Evolutionary conservation across 306 rosid species (phyloP), one percentile per base, ranked within the genome.

Genomic region (Trifolium subterraneum): DNA sequence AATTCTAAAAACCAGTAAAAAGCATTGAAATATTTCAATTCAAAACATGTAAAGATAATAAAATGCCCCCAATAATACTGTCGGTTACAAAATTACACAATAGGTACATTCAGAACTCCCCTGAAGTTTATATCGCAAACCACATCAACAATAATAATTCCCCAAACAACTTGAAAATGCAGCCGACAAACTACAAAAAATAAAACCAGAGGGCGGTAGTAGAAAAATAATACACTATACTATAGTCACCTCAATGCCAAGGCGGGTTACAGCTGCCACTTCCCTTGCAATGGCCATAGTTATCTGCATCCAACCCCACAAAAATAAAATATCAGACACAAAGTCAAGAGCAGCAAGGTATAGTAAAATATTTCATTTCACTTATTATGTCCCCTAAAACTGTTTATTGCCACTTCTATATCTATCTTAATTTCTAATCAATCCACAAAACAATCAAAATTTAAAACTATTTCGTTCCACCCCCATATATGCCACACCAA

Each of bases 211-310:
- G 47, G 14, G 39, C 2, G 41, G 22, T 63, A 51, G 20, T 11
- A 10, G 10, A 35, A 54, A 50, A 71, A 36, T 7, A 23, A 64
- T 29, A 35, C 64, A 64, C 4, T 44, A 42, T 59, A 66, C 73
- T 52, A 35, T 51, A 71, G 71, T 68, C 82, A 94, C 99, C 99
- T 94, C 97, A 82, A 94, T 85, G 60, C 99, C 99, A 48, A 92
- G 96, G 64, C 95, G 96, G 75, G 96, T 90, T 65, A 94, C 99
- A 73, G 93, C 67, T 72, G 97, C 96, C 72, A 94, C 99, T 81
- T 92, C 99, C 86, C 95, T 87, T 42, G 97, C 97, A 73, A 94
- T 94, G 71, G 92, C 85, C 98, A 90, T 94, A 12, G 97, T 91
- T 38, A 91, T 72, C 97, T 94, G 82, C 52, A 83, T 45, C 60